A percentile compares a stretch with the other conserved stretches of the same genome.
Conservation (phyloP, 139 green algal genomes). For the Pedinophyceae sp. region DNA sequence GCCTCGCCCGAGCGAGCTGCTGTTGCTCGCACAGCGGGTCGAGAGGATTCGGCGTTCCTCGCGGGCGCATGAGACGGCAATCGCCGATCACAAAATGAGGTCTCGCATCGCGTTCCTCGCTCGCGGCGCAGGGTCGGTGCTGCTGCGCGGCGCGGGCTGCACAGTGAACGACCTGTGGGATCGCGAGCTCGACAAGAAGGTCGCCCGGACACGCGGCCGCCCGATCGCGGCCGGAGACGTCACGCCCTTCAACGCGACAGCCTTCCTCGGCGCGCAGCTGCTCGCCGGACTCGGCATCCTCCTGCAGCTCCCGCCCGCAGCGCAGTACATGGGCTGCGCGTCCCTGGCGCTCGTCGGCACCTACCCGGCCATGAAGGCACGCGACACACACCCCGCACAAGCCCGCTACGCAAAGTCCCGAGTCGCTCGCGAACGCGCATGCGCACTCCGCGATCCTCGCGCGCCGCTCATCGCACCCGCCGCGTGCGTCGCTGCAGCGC, state of each 20-base stretch:
- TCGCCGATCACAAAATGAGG: background rate
- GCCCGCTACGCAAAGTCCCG: too few species aligned
- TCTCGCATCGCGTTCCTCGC: background rate
- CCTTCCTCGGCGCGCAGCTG: conserved; percentile 69
- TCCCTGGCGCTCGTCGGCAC: conserved; percentile 76
- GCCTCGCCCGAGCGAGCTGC: conserved; percentile 7
- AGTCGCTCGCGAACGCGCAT: too few species aligned
- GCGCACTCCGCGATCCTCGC: too few species aligned
- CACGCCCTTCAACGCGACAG: conserved; percentile 19
- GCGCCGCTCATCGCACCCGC: too few species aligned
- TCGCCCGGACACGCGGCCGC: conserved; percentile 14
- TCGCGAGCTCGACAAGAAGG: background rate
- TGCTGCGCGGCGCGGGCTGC: conserved; percentile 79
- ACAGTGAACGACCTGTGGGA: conserved; percentile 98
- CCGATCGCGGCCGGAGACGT: conserved; percentile 18
- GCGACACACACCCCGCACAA: too few species aligned
- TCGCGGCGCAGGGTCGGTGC: background rate
- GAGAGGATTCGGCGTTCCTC: background rate
- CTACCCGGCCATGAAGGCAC: conserved; percentile 96
- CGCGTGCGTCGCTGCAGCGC: too few species aligned
- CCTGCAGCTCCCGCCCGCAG: conserved; percentile 86
- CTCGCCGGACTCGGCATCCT: conserved; percentile 62
- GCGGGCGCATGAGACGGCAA: background rate
- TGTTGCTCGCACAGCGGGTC: background rate
- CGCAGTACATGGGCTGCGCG: conserved; percentile 62